Base-by-base conservation (phyloP, 208 protist species). In the Wallacemonas sp. region DNA sequence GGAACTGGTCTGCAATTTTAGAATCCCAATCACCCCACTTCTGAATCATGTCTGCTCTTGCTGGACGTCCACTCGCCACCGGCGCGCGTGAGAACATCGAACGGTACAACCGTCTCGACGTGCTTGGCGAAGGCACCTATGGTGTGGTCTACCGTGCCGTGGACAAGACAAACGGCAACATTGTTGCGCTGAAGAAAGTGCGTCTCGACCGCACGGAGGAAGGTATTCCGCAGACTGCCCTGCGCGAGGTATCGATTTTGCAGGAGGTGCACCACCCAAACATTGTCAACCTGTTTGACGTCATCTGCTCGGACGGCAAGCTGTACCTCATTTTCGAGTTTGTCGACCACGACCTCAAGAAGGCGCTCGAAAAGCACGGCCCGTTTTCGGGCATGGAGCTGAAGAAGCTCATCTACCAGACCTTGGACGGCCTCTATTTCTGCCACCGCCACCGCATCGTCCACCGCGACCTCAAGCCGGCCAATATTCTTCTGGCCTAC, bases 101-200 rank as follows among this genome's bases (percentile, higher is more conserved):
- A 18, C 82, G 91, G 11, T 97, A 95, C 70, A 89, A 90, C 72
- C 82, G 88, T 5, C 79, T 97, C 28, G 89, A 94, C 65, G 89
- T 96, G 39, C 72, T 97, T 46, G 93, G 93, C 18, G 89, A 98
- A 72, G 95, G 95, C 45, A 98, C 95, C 0, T 98, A 97, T 64
- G 95, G 95, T 14, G 89, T 97, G 23, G 94, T 98, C 7, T 97
- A 94, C 70, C 80, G 81, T n/a, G 93, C 93, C 10, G 73, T 92
- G 23, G 93, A 97, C 68, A 86, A 77, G 22, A 70, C 74, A 23
- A 97, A 81, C 10, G 86, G 86, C 0, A 78, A 89, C 44, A 81
- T 98, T 41, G 93, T 99, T 3, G 98, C 98, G 0, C 64, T 99
- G 8, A 99, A 99, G 72, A 99, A 99, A 62, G 98, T 99, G 31